Conservation (phyloP, 176 grass and related monocot species). For the Oryza brachyantha region DNA sequence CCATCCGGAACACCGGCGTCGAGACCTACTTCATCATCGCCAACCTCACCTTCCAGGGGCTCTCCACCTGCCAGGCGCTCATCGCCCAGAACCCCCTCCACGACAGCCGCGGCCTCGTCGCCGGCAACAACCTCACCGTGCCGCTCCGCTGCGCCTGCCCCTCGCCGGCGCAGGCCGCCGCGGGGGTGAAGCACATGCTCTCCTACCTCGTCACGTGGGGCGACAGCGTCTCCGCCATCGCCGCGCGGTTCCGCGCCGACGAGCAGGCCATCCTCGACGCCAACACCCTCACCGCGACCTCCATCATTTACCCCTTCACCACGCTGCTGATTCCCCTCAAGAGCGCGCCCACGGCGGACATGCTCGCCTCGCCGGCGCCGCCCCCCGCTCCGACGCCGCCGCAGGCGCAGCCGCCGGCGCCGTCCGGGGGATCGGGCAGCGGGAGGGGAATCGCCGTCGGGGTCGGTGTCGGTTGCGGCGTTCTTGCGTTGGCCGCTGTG, state of each 20-base stretch:
- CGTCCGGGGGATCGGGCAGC: background rate
- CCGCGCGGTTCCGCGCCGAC: conserved; percentile 43
- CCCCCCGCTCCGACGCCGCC: conserved; percentile 33
- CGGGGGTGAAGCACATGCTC: conserved; percentile 51
- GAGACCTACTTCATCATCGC: conserved; percentile 71
- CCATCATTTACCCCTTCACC: conserved; percentile 66
- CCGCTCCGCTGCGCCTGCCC: conserved; percentile 87
- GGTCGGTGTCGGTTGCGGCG: conserved; percentile 46
- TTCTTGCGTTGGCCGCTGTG: conserved; percentile 31
- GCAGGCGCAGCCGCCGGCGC: background rate
- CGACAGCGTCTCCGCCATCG: conserved; percentile 35
- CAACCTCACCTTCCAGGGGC: conserved; percentile 84
- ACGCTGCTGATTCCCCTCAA: conserved; percentile 73
- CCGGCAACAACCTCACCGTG: conserved; percentile 31
- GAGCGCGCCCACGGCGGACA: conserved; percentile 46
- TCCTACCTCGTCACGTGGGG: conserved; percentile 56
- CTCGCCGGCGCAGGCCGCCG: conserved; percentile 37
- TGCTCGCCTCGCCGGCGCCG: conserved; percentile 39
- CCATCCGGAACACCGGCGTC: background rate
- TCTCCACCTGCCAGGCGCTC: conserved; percentile 81
- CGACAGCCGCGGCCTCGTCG: conserved; percentile 23
- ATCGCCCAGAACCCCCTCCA: conserved; percentile 61
- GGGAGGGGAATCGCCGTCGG: conserved; percentile 49
- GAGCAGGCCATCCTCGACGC: conserved; percentile 37
- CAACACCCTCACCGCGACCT: conserved; percentile 35